These are phyloP conservation scores for Aspergillus diversus DNA, from an alignment of 495 filamentous ascomycete species.

Conservation along the genomic window DNA sequence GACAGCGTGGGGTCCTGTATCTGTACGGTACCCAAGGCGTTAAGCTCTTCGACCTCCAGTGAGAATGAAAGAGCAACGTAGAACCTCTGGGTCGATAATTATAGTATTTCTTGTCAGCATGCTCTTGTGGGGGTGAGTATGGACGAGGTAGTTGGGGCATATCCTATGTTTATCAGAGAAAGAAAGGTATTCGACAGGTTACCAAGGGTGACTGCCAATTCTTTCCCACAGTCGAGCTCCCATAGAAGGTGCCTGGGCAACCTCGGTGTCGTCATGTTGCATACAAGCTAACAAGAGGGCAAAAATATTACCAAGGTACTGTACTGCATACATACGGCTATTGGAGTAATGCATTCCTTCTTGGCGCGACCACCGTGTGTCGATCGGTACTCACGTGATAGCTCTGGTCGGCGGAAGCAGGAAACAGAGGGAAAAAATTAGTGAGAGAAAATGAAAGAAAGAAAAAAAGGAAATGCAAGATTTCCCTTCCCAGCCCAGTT, in stretches of 20 bases:
- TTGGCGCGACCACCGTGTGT: conserved; percentile 12
- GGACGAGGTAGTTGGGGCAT: no score
- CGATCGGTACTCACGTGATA: conserved; percentile 19
- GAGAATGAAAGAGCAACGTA: no score
- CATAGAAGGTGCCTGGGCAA: conserved; percentile 13
- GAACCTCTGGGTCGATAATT: no score
- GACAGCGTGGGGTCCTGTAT: conserved; percentile 22
- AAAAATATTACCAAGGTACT: no score
- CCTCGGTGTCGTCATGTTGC: conserved; percentile 23
- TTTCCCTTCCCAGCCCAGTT: conserved; percentile 16
- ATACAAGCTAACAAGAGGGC: conserved; percentile 13
- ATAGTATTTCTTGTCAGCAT: no score
- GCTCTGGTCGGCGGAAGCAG: background rate
- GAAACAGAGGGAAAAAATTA: conserved; percentile 3
- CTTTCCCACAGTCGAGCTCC: background rate
- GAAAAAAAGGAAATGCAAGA: conserved; percentile 11
- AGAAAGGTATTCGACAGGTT: background rate
- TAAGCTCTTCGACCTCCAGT: background rate
- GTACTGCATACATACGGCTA: conserved; percentile 12
- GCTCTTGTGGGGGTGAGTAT: no score
- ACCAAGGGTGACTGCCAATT: background rate
- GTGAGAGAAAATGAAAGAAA: background rate
- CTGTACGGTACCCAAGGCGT: conserved; percentile 12
- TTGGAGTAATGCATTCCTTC: conserved; percentile 14
- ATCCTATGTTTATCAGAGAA: no score